A percentile compares a stretch with the other conserved stretches of the same genome.
phyloP scores from a whole-genome alignment of 345 rosid genomes.

The Nasturtium officinale region DNA sequence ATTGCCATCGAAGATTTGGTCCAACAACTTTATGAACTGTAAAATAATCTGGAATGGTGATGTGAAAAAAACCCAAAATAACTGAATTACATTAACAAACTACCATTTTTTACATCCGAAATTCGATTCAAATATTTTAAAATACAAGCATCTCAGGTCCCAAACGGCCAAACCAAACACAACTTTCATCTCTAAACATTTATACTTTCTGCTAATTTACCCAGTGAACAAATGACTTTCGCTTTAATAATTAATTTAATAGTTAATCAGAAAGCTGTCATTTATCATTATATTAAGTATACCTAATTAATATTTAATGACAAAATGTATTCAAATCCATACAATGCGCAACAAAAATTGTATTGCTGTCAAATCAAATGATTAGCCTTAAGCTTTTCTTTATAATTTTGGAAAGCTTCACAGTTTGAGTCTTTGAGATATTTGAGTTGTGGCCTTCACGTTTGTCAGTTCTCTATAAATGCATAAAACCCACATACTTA shows the following conservation, averaged over 20 bases:
- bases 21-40: slow-evolving; percentile 2
- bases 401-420: slow-evolving; percentile 20
- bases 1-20: slow-evolving; percentile 14
- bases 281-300: not conserved
- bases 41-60: too few relatives aligned
- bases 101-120: too few relatives aligned
- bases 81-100: too few relatives aligned
- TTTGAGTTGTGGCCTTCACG: slow-evolving; percentile 44
- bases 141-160: not conserved
- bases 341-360: not conserved
- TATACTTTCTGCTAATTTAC: not conserved
- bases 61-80: not conserved
- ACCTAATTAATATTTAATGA: not conserved
- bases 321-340: slow-evolving; percentile 7
- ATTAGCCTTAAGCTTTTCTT: slow-evolving; percentile 25
- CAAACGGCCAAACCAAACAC: not conserved
- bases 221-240: not conserved
- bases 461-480: not conserved
- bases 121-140: not conserved
- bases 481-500: not conserved
- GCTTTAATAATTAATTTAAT: not conserved
- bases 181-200: not conserved
- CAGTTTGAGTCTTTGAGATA: not conserved
- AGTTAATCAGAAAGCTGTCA: not conserved
- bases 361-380: slow-evolving; percentile 37